Evolutionary conservation across 2,329 filamentous ascomycete genomes (phyloP), one percentile per base, ranked within the genome.

Genomic region (Dactylellina drechsleri): DNA sequence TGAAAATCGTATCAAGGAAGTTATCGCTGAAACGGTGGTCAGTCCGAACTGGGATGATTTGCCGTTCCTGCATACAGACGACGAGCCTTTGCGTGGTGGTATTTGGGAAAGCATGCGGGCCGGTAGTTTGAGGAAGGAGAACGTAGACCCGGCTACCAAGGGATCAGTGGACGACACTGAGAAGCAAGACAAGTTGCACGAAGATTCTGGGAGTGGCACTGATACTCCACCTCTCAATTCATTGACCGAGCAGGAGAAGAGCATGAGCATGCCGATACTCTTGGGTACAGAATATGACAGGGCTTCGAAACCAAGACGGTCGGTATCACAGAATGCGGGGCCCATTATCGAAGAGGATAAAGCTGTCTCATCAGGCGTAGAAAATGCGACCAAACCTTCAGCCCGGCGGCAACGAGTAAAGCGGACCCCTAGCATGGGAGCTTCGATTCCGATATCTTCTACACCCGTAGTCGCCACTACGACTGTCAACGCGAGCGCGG

Each of bases 21-120:
- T 97, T 7, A 86, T 99, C 74, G 92, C 91, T 8, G 95, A 99
- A 83, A 97, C 93, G 0, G 82, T 98, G 18, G 95, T 99, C 1
- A 85, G 90, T 66, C 95, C 95, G 0, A 96, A 96, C 80, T 99
- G 95, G 94, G 95, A 99, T 77, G 95, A 99, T 81, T 87, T 92
- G 23, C 93, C 95, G 0, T 98, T 99, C 82, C 90, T 92, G 80
- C 88, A 91, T 78, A 98, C 93, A 0, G 86, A 89, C 66, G 85
- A 87, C 67, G 92, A 97, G 81, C 83, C 84, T 18, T 93, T 92
- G 85, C 87, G 95, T 78, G 95, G 94, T 10, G 95, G 95, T 0
- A 91, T 98, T 18, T 99, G 88, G 88, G 82, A 85, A 31, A 57
- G 76, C 82, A 83, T 64, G 82, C 62, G 57, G 45, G 61, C 72